phyloP scores from a whole-genome alignment of 2,329 filamentous ascomycete species.

The Paracorniculantispora psalliotae region DNA sequence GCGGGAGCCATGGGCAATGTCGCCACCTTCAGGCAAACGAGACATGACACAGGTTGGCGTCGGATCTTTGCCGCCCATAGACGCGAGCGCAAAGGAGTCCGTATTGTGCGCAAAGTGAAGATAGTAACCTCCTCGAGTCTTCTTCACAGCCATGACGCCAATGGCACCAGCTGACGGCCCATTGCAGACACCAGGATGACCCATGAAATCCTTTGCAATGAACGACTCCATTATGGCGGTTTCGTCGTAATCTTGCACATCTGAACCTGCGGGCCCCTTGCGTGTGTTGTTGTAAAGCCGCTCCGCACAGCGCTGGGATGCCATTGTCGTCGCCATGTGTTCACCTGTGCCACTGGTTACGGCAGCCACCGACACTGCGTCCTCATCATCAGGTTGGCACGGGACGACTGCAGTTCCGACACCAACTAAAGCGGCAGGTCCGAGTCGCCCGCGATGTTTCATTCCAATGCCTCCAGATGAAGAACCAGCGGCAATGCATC shows the following conservation, averaged over 20 bases:
- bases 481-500: slow-evolving; percentile 87
- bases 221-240: slow-evolving; percentile 69
- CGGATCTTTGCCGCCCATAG: slow-evolving; percentile 75
- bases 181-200: slow-evolving; percentile 75
- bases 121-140: slow-evolving; percentile 67
- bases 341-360: slow-evolving; percentile 95
- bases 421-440: slow-evolving; percentile 87
- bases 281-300: slow-evolving; percentile 70
- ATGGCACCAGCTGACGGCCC: slow-evolving; percentile 84
- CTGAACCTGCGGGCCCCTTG: slow-evolving; percentile 54
- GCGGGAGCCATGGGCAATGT: slow-evolving; percentile 51
- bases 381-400: slow-evolving; percentile 61
- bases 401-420: slow-evolving; percentile 90
- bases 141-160: slow-evolving; percentile 86
- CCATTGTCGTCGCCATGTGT: slow-evolving; percentile 95
- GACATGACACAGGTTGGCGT: slow-evolving; percentile 85
- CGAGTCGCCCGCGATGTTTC: slow-evolving; percentile 90
- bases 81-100: slow-evolving; percentile 79
- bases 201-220: slow-evolving; percentile 86
- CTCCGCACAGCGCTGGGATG: slow-evolving; percentile 79
- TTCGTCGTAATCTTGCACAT: slow-evolving; percentile 69
- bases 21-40: slow-evolving; percentile 52
- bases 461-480: slow-evolving; percentile 98
- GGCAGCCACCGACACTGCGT: slow-evolving; percentile 67
- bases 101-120: slow-evolving; percentile 97